Evolutionary conservation across 768 basidiomycete species (phyloP), one percentile per base, ranked within the genome.

Genomic region (Panus rudis): DNA sequence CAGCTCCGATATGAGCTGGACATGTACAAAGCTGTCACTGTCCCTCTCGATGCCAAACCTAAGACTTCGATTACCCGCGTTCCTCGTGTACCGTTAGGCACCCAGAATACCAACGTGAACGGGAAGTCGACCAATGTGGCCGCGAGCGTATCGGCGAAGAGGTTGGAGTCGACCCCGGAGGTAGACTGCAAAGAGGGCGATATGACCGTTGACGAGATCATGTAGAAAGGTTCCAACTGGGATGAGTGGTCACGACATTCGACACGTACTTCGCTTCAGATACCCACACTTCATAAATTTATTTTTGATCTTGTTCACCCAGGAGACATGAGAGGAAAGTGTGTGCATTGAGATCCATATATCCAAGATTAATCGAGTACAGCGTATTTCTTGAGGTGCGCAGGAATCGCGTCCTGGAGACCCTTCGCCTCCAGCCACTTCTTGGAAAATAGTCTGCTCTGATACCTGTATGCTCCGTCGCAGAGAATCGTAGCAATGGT

Each of bases 381-480:
- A 48, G 81, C 76, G 58, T 99, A 98, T 60, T 94, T 94, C 63
- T 79, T 83, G 49, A 98, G 62, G 50, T 87, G 74, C 37, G 76
- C 70, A 2, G 96, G 93, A 56, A 99, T 89, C 19, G 83, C 81
- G 25, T 74, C 68, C 31, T 76, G 72, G 39, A 99, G 68, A 0
- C 74, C 81, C 60, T 98, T 98, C 26, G 74, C 68, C 58, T 80
- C 70, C 37, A 99, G 66, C 96, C 96, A 99, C 53, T 79, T 77
- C 61, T 86, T 86, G 13, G 92, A 96, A 69, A 99, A 99, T 26
- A 99, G 68, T 10, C 96, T 77, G 48, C 89, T 93, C 67, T 98
- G 96, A 59, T 99, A 96, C 58, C 96, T 78, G 58, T 98, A 94
- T 34, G 96, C 96, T 6, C 94, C 96, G 58, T 99, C 96, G 61